Evolutionary conservation across 2,329 filamentous ascomycete genomes (phyloP).

Genomic region (Aspergillus transmontanensis): DNA sequence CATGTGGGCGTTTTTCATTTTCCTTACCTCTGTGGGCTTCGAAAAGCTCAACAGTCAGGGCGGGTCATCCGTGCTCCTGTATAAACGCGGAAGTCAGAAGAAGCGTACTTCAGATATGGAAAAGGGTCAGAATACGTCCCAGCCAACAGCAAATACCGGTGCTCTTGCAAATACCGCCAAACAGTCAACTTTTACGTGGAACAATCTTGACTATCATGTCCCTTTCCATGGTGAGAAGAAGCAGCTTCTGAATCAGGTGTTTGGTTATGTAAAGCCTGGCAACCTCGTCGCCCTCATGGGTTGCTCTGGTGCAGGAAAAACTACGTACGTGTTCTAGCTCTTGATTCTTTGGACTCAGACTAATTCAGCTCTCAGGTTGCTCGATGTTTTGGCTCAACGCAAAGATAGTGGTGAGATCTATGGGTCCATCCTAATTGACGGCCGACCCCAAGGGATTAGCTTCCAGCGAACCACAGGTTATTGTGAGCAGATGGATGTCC

Average conservation of each 20-base stretch:
- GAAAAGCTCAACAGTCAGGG: conserved; percentile 55
- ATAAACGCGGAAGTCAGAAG: conserved; percentile 36
- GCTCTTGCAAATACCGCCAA: conserved; percentile 57
- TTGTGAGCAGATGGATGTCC: conserved; percentile 65
- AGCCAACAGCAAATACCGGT: conserved; percentile 1
- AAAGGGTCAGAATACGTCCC: background rate
- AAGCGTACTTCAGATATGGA: conserved; percentile 10
- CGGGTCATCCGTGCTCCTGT: conserved; percentile 36
- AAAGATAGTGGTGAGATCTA: conserved; percentile 46
- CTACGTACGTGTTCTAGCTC: conserved; percentile 31
- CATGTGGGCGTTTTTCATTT: conserved; percentile 74
- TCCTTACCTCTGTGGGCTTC: conserved; percentile 72
- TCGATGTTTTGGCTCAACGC: conserved; percentile 47
- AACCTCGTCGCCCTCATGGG: conserved; percentile 79
- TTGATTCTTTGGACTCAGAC: background rate
- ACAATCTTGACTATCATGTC: conserved; percentile 73
- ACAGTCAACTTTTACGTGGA: conserved; percentile 77
- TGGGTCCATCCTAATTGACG: conserved; percentile 48
- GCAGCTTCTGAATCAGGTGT: conserved; percentile 60
- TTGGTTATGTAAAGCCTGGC: conserved; percentile 74
- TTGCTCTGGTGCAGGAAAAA: conserved; percentile 70
- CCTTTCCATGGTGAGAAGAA: conserved; percentile 47
- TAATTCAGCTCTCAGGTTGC: conserved; percentile 31
- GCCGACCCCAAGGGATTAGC: conserved; percentile 42
- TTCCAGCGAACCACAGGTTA: conserved; percentile 56